Evolutionary conservation across 2,329 filamentous ascomycete genomes (phyloP), one percentile per base, ranked within the genome.

Genomic region (Magnaporthiopsis rhizophila): DNA sequence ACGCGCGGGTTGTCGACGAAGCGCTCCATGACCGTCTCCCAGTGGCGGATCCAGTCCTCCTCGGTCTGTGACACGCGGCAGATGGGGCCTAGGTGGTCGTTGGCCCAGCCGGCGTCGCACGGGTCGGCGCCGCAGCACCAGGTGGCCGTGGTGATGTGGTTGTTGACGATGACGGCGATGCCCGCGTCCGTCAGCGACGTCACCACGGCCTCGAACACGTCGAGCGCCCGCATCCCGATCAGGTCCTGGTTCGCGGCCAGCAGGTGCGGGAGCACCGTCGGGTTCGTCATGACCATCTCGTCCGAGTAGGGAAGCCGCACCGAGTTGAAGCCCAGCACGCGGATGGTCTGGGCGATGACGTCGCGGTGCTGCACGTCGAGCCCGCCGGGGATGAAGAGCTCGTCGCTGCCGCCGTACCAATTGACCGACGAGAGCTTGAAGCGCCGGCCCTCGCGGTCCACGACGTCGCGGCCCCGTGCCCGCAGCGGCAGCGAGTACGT

Each of bases 361-460:
- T 77, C 77, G 53, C 87, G 85, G 74, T 89, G 86, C 69, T 82
- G 81, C 28, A 86, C 75, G 67, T 89, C 86, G 56, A 90, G 78
- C 0, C 87, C 87, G 50, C 86, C 84, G 0, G 85, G 80, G 13
- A 89, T 81, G 69, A 87, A 89, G 64, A 85, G 78, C 75, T 88
- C 82, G 70, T 90, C 87, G 71, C 85, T 88, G 3, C 83, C 87
- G 45, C 88, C 87, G 71, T 90, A 90, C 87, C 87, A 90, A 75
- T 90, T 90, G 70, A 89, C 78, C 26, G 84, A 86, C 24, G 83
- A 76, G 9, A 90, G 78, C 75, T 86, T 87, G 74, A 86, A 85
- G 36, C 85, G 81, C 36, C 80, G 78, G 56, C 81, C 83, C 1
- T 76, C 70, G 11, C 79, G 74, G 74, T 89, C 87, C 63, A 89